Evolutionary conservation across 495 filamentous ascomycete genomes (phyloP), one percentile per base, ranked within the genome.

Genomic region (Pseudevernia furfuracea): DNA sequence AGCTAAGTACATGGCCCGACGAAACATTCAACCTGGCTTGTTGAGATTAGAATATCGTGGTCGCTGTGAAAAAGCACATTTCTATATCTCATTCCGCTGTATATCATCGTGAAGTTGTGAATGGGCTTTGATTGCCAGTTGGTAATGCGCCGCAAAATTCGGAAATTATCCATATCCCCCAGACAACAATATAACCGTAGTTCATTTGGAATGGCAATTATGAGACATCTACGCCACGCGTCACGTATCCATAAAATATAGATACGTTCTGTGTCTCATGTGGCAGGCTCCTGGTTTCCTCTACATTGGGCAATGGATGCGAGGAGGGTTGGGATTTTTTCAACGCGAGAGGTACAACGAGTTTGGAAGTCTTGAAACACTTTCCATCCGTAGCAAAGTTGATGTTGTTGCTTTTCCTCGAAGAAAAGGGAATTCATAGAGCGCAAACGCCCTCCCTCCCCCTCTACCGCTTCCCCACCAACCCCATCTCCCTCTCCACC

Each of bases 401-500:
- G n/a, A 46, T 46, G 9, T 7, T 10, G 7, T 49, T 49, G 21
- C n/a, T 52, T 52, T 52, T 15, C 11, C 12, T 52, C 25, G 17
- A 2, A 30, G n/a, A 39, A 23, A 37, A 56, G 30, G 11, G 10
- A 10, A 9, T 37, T 53, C 43, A 49, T 36, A 10, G 56, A 10
- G 21, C 23, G 5, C 15, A 2, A 3, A 5, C 32, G n/a, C 34
- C n/a, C 19, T 17, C 41, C 30, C 37, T 17, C 32, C 14, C 38
- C 32, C 53, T 21, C 38, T 60, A 49, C 56, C 63, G 43, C 48
- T 30, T 58, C 25, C 67, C 63, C 23, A 61, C 67, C 19, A 62
- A 36, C 23, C 67, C 56, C 69, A 80, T 78, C 76, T 83, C 81
- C 67, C 92, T 82, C 85, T 99, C 94, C 58, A 97, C 94, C 82